A percentile compares a stretch with the other conserved stretches of the same genome.
These are phyloP conservation scores for Paratinospora sagittata DNA, from an alignment of 164 flowering plant genomes.

Conservation along the genomic window DNA sequence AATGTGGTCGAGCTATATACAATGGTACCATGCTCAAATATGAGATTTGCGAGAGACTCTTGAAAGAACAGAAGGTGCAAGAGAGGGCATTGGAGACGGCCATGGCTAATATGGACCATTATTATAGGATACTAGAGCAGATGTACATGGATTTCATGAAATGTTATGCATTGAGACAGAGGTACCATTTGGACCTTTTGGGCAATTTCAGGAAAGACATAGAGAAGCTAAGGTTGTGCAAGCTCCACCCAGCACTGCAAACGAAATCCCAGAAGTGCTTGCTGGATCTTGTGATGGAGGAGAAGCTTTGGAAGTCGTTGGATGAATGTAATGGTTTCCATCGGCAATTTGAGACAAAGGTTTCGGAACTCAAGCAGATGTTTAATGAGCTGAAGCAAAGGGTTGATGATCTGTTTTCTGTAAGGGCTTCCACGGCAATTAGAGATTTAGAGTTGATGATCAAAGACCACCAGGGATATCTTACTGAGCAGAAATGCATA, in stretches of 20 bases:
- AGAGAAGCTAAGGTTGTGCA: conserved; percentile 59
- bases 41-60: conserved; percentile 57
- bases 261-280: conserved; percentile 57
- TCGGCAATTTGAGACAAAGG: conserved; percentile 80
- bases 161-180: conserved; percentile 61
- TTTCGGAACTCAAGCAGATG: conserved; percentile 64
- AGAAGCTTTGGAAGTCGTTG: conserved; percentile 53
- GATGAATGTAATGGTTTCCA: conserved; percentile 71
- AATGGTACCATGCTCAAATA: conserved; percentile 37
- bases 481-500: conserved; percentile 78
- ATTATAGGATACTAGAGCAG: conserved; percentile 54
- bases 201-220: conserved; percentile 61
- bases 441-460: conserved; percentile 56
- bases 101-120: conserved; percentile 63
- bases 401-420: conserved; percentile 68
- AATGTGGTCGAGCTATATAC: conserved; percentile 59
- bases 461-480: conserved; percentile 59
- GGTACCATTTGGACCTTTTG: conserved; percentile 68
- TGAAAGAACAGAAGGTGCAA: conserved; percentile 72
- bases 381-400: conserved; percentile 66
- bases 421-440: conserved; percentile 42
- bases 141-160: conserved; percentile 73
- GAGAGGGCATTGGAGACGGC: conserved; percentile 91
- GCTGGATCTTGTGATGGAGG: conserved; percentile 90
- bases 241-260: conserved; percentile 73